These are phyloP conservation scores for Poterioochromonas sp. DNA, from an alignment of 352 stramenopile species.

Conservation along the genomic window DNA sequence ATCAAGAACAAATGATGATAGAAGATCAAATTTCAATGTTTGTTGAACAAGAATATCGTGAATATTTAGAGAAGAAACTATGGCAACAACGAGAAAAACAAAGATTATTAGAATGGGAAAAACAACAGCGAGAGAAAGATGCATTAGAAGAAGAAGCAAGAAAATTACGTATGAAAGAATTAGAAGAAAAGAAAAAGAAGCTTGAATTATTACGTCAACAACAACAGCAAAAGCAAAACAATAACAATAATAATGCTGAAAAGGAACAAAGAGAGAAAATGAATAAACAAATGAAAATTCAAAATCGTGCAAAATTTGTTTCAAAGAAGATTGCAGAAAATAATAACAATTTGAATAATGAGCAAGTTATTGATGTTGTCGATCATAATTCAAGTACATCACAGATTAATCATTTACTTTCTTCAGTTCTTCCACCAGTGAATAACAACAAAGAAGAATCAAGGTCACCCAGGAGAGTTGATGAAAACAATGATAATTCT, in stretches of 20 bases:
- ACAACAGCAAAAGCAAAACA: not conserved
- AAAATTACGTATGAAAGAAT: not conserved
- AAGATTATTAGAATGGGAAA: conserved; percentile 25
- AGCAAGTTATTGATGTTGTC: not conserved
- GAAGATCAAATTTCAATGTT: conserved; percentile 19
- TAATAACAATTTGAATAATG: no score
- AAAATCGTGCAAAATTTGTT: conserved; percentile 34
- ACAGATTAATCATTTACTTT: no score
- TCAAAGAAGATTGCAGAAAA: not conserved
- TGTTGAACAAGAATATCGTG: conserved; percentile 16
- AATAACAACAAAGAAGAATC: no score
- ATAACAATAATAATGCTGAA: not conserved
- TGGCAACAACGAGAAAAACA: conserved; percentile 1
- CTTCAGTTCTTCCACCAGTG: no score
- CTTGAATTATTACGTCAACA: not conserved
- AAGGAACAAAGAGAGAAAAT: not conserved
- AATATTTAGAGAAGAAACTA: conserved; percentile 2
- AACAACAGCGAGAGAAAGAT: conserved; percentile 29
- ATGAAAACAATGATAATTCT: no score
- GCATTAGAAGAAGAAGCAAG: not conserved
- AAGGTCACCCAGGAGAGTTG: no score
- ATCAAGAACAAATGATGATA: conserved; percentile 9
- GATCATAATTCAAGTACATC: not conserved
- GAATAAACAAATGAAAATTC: conserved; percentile 31
- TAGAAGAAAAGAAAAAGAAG: conserved; percentile 34